phyloP scores from a whole-genome alignment of 2,329 filamentous ascomycete species.

The Rutstroemia sp. region DNA sequence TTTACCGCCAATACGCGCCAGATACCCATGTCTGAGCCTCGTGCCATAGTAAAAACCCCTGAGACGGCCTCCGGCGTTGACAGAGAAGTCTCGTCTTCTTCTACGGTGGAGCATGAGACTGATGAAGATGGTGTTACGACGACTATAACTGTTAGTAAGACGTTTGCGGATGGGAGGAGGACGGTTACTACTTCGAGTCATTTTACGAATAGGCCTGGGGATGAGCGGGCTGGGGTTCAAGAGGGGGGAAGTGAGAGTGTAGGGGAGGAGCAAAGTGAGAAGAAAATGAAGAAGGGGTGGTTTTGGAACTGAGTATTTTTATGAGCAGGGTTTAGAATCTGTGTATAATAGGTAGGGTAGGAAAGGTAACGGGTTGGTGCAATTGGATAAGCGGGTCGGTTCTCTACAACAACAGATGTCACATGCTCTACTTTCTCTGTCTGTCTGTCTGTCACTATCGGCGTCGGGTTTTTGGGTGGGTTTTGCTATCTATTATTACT shows the following conservation, averaged over 20 bases:
- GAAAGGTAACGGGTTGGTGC: not conserved
- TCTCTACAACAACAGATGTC: too few relatives aligned
- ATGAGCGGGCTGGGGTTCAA: too few relatives aligned
- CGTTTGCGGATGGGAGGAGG: constrained; percentile 12
- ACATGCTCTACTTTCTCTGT: too few relatives aligned
- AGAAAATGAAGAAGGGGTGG: constrained; percentile 10
- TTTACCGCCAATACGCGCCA: too few relatives aligned
- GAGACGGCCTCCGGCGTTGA: too few relatives aligned
- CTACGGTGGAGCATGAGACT: constrained; percentile 9
- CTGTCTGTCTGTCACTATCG: too few relatives aligned
- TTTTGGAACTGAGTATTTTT: constrained; percentile 14
- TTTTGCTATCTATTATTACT: too few relatives aligned
- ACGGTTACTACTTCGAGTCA: constrained; percentile 9
- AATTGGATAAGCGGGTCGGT: constrained; percentile 3
- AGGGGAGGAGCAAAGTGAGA: not conserved
- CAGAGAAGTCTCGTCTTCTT: constrained; percentile 10
- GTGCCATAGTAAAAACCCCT: too few relatives aligned
- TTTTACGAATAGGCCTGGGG: not conserved
- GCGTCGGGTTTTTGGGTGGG: too few relatives aligned
- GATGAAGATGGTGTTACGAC: constrained; percentile 15
- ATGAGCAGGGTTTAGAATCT: not conserved
- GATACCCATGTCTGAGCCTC: too few relatives aligned
- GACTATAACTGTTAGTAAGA: constrained; percentile 9
- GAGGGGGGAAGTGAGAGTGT: not conserved
- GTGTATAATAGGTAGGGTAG: constrained; percentile 4